Evolutionary conservation across 176 grass and related monocot genomes (phyloP).

Genomic region (Triticum monococcum): DNA sequence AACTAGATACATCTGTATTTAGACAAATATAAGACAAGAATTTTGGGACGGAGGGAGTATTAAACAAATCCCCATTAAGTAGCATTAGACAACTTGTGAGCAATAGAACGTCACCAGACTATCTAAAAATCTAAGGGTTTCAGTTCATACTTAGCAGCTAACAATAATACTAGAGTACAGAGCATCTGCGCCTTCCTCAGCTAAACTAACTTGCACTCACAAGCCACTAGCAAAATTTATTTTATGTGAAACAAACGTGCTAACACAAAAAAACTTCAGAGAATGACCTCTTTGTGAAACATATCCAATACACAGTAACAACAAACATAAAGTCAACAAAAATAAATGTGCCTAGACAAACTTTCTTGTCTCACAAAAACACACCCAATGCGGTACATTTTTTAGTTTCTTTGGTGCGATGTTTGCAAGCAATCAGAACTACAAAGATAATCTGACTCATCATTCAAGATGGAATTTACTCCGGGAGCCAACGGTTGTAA

Average conservation of each 20-base stretch:
- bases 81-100: constrained; percentile 16
- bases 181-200: neutral
- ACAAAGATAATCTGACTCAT: constrained; percentile 3
- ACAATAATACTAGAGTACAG: neutral
- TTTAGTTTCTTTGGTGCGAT: neutral
- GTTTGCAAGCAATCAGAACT: constrained; percentile 13
- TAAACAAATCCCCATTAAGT: neutral
- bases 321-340: neutral
- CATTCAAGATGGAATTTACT: neutral
- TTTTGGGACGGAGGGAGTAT: too few relatives aligned
- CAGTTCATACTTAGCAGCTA: neutral
- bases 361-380: neutral
- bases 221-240: neutral
- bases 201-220: neutral
- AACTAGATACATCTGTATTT: too few relatives aligned
- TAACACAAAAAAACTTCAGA: neutral
- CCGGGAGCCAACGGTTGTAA: neutral
- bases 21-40: too few relatives aligned
- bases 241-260: neutral
- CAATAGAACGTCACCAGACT: neutral
- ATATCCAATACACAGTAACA: neutral
- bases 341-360: neutral
- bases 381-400: neutral
- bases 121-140: neutral
- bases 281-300: neutral